Base-by-base conservation (phyloP, 805 yeast species). In the Brettanomyces sp. region DNA sequence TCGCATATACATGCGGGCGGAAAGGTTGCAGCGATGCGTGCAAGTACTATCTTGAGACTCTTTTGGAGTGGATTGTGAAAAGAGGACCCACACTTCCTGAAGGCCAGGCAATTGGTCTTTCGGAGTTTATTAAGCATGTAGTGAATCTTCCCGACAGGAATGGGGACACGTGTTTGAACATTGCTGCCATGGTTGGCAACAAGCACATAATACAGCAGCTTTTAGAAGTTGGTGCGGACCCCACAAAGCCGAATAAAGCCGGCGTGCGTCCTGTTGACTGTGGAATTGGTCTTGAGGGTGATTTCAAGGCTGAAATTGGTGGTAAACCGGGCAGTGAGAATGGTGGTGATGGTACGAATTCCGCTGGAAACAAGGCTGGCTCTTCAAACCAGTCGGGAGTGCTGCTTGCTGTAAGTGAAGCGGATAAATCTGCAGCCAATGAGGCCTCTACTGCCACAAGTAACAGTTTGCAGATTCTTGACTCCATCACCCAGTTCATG, bases 101-200 rank as follows among this genome's bases (percentile, higher is more conserved):
- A 3, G 63, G 69, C 25, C 70, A 75, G 37, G 66, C 69, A 14
- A 63, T 76, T 42, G 67, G 77, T 36, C 66, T 85, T 24, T 73
- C 76, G 9, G 69, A 74, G 57, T 78, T 83, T 52, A 80, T 83
- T 68, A 68, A 75, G 14, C 77, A 80, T 42, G 76, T 93, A 54
- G 82, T 91, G 45, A 91, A 93, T 60, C 84, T 85, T n/a, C 86
- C 83, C 51, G 99, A 93, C 65, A 70, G 79, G 45, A 90, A 90
- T 56, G 99, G 99, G 24, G 96, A 93, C 60, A 93, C 99, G 0
- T 90, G 96, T 42, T 70, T 93, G 49, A 95, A 90, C 59, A 85
- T 93, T 46, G 95, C 95, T 0, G 93, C 97, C 0, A 76, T 95
- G 55, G 77, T 93, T 24, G 95, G 95, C 7, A 85, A 86, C 60